Evolutionary conservation across 2,329 filamentous ascomycete genomes (phyloP).

Genomic region (Fusarium newnesense): DNA sequence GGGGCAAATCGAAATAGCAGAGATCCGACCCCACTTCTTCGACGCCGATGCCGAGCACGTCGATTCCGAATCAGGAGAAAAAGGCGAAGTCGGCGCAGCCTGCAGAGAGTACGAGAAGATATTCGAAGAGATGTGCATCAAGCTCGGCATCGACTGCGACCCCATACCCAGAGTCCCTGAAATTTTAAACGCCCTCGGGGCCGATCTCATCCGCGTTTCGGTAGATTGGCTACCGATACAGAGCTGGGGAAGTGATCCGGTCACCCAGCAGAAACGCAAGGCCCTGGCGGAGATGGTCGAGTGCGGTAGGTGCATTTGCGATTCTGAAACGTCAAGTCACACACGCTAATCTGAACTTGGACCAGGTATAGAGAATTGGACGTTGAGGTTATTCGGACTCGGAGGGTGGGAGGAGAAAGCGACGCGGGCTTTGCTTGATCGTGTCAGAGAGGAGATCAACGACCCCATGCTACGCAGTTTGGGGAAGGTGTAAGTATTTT

Average conservation of each 20-base stretch:
- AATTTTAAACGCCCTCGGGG: slow-evolving; percentile 52
- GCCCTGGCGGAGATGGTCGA: slow-evolving; percentile 51
- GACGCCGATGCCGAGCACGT: slow-evolving; percentile 49
- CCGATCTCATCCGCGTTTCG: slow-evolving; percentile 53
- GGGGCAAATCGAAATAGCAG: slow-evolving; percentile 57
- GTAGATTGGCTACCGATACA: slow-evolving; percentile 56
- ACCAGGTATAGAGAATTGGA: slow-evolving; percentile 46
- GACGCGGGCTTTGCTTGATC: slow-evolving; percentile 46
- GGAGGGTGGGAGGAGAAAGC: slow-evolving; percentile 48
- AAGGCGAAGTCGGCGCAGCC: slow-evolving; percentile 38
- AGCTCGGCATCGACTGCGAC: slow-evolving; percentile 53
- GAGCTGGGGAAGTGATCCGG: slow-evolving; percentile 53
- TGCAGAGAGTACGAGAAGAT: slow-evolving; percentile 51
- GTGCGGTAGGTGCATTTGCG: slow-evolving; percentile 45
- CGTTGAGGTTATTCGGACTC: slow-evolving; percentile 47
- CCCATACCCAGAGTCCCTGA: slow-evolving; percentile 50
- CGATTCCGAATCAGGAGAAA: slow-evolving; percentile 21
- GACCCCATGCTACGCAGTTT: slow-evolving; percentile 45
- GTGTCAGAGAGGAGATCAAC: slow-evolving; percentile 47
- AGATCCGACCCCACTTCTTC: slow-evolving; percentile 54
- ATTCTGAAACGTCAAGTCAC: not conserved
- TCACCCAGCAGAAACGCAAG: slow-evolving; percentile 51
- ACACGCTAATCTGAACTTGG: slow-evolving; percentile 6
- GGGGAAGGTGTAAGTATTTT: slow-evolving; percentile 46
- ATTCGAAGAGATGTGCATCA: slow-evolving; percentile 43